These are phyloP conservation scores for Parietaria judaica DNA, from an alignment of 306 rosid species.

Conservation along the genomic window DNA sequence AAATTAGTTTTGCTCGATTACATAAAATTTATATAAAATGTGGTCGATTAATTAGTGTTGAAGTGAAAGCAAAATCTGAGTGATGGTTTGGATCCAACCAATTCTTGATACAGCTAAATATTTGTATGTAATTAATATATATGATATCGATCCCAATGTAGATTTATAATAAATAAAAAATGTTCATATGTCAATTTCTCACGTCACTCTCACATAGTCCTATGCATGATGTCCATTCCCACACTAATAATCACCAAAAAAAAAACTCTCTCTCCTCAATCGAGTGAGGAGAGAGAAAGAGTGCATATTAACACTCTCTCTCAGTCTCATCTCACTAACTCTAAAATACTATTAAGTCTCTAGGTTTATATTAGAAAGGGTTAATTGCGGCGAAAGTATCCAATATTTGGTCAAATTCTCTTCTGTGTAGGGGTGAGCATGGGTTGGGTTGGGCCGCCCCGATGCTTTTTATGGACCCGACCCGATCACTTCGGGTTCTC, in stretches of 20 bases:
- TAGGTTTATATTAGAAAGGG: too few relatives aligned
- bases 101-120: background rate
- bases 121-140: background rate
- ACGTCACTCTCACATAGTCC: conserved; percentile 10
- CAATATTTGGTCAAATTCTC: too few relatives aligned
- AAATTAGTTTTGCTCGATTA: too few relatives aligned
- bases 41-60: background rate
- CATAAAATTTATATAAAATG: background rate
- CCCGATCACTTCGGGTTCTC: too few relatives aligned
- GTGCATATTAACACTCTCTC: too few relatives aligned
- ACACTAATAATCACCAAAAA: conserved; percentile 1
- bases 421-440: too few relatives aligned
- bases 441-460: too few relatives aligned
- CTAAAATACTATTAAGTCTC: too few relatives aligned
- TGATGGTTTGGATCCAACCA: background rate
- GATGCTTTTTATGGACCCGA: too few relatives aligned
- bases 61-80: background rate
- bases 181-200: background rate
- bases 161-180: conserved; percentile 8
- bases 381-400: too few relatives aligned
- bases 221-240: conserved; percentile 8
- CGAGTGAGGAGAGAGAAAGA: background rate
- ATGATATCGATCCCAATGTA: conserved; percentile 1
- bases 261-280: background rate
- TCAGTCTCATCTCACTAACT: too few relatives aligned